Base-by-base conservation (phyloP, 2,329 filamentous ascomycete genomes). In the Sphaerulina musiva region DNA sequence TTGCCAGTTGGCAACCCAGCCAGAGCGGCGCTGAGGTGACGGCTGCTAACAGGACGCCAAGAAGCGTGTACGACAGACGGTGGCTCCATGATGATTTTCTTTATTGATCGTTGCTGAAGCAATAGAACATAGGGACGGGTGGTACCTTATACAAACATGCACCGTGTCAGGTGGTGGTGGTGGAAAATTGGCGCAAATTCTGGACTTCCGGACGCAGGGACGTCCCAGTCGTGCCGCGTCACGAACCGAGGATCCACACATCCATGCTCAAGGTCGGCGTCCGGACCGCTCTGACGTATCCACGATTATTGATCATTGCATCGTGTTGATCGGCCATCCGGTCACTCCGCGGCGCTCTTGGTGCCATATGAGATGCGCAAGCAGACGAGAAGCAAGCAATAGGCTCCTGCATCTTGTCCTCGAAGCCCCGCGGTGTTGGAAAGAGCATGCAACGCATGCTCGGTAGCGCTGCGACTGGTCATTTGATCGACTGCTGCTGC, bases 281-380 rank as follows among this genome's bases (percentile, higher is more conserved):
- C 10, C 34, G 34, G 12, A 40, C 11, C 42, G 38, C 9, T n/a
- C 36, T 48, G 20, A 17, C n/a, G n/a, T 14, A 42, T 5, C 40
- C 20, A 17, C 5, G 14, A 4, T 10, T 9, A 6, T 10, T n/a
- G 43, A 29, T 45, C 39, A 38, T 48, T 23, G 12, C 46, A 40
- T 40, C 36, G 46, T 34, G 47, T 41, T 34, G 51, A 54, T 40
- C 40, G 12, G 7, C 43, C 31, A 34, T 52, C 50, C 43, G 43
- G 43, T 44, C 34, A 14, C 44, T 53, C 49, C 49, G 49, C 31
- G 44, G 48, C 29, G 32, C 32, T 41, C 17, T 29, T 20, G 17
- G 8, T 20, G 39, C 9, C n/a, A n/a, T 17, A 32, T 51, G 40
- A 45, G 11, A 39, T 38, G 40, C 36, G 48, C 36, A 26, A 36